phyloP scores from a whole-genome alignment of 352 stramenopile genomes.

The Phytophthora pluvialis region DNA sequence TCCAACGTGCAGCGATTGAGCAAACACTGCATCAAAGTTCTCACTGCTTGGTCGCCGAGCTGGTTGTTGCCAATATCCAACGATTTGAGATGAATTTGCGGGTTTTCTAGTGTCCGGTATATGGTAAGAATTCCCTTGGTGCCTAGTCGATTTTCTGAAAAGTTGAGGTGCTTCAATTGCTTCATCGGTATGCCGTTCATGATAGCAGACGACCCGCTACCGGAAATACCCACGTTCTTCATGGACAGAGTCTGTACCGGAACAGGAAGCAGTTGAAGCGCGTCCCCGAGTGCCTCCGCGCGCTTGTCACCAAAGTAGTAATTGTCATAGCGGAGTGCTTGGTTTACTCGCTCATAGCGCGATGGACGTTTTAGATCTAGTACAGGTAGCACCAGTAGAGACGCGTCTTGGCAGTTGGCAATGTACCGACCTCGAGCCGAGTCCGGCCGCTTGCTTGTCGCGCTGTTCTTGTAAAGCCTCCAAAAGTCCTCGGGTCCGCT shows the following conservation, averaged over 20 bases:
- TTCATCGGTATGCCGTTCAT: conserved; percentile 57
- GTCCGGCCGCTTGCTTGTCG: conserved; percentile 47
- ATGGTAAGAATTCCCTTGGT: conserved; percentile 60
- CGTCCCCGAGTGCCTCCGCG: conserved; percentile 63
- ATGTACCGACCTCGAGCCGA: conserved; percentile 73
- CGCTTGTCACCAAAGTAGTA: conserved; percentile 81
- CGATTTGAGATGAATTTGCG: conserved; percentile 63
- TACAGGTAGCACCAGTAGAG: conserved; percentile 69
- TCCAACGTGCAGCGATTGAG: conserved; percentile 75
- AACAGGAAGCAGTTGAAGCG: conserved; percentile 62
- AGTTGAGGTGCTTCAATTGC: conserved; percentile 67
- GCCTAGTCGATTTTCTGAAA: conserved; percentile 71
- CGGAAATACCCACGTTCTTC: conserved; percentile 75
- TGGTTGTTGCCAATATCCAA: conserved; percentile 78
- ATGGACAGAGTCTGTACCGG: conserved; percentile 68
- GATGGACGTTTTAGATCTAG: conserved; percentile 59
- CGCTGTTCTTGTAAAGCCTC: conserved; percentile 58
- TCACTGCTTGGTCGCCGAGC: conserved; percentile 67
- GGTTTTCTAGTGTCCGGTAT: conserved; percentile 58
- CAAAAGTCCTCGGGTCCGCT: conserved; percentile 50
- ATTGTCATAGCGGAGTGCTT: conserved; percentile 66
- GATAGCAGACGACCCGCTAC: conserved; percentile 59
- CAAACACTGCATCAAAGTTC: conserved; percentile 61
- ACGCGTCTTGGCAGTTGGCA: conserved; percentile 54
- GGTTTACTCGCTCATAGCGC: conserved; percentile 49